Evolutionary conservation across 108 stramenopile genomes (phyloP), one percentile per base, ranked within the genome.

Genomic region (Nitzschia sp.): DNA sequence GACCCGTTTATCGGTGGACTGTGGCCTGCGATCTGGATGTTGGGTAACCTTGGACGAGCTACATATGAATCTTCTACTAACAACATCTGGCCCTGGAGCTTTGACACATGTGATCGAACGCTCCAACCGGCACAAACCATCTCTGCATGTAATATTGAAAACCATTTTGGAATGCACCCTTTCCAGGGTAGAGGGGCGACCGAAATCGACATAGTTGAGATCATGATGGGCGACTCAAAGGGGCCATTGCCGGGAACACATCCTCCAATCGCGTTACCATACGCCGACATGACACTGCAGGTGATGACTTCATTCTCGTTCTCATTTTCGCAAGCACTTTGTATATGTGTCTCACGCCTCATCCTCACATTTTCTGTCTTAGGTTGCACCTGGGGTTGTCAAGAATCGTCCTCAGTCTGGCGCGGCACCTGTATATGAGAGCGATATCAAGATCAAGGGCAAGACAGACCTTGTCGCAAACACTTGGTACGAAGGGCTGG

Each of bases 1-100:
- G 83, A 91, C 53, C 77, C 87, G 0, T 78, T 75, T 70, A 81
- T 94, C 52, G 93, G 86, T 28, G 95, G 96, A 6, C 64, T 98
- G 27, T 98, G 98, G 98, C 98, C 98, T 15, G 98, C 96, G 6
- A 75, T 97, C 47, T 98, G 98, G 98, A 80, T 98, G 54, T 66
- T 98, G 38, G 98, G 98, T 0, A 97, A 97, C 82, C 68, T 97
- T 45, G 97, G 94, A 2, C 53, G 96, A 21, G 95, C 96, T 8
- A 97, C 98, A 1, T 97, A 96, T 63, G 94, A 93, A 58, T 78
- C 75, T 0, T 85, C 87, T 0, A 93, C 91, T 25, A 93, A 91
- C 65, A 91, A 89, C 71, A 67, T 95, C 4, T 95, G 94, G 94
- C 94, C 91, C 8, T 93, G 94, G 94, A 86, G 85, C 66, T 91